A percentile compares a stretch with the other conserved stretches of the same genome.
Evolutionary conservation across 1,284 basidiomycete genomes (phyloP).

Genomic region (Coriolopsis trogii): DNA sequence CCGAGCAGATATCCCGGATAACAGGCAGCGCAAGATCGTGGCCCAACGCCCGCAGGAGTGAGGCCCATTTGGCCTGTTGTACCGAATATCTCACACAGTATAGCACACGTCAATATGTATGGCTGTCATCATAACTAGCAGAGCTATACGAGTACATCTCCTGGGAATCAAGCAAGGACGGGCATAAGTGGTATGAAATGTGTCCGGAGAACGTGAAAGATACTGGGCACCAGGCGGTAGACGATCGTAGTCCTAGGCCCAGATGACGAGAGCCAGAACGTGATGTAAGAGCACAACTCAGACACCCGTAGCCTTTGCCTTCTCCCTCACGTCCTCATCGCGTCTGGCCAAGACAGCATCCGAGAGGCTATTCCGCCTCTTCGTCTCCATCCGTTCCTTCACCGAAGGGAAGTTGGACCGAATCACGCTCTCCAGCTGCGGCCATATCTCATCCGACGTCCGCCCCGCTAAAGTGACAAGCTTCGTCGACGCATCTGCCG

Average conservation of each 20-base stretch:
- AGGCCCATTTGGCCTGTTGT: no score
- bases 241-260: no score
- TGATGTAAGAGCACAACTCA: no score
- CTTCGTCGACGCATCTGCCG: slow-evolving; percentile 35
- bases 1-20: not conserved
- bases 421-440: slow-evolving; percentile 68
- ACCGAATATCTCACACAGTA: no score
- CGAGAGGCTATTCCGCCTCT: slow-evolving; percentile 52
- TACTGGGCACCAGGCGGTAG: no score
- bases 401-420: slow-evolving; percentile 59
- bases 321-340: slow-evolving; percentile 18
- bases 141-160: slow-evolving; percentile 8
- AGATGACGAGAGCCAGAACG: not conserved
- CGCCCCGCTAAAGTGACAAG: slow-evolving; percentile 80
- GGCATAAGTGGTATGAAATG: no score
- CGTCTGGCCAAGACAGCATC: slow-evolving; percentile 41
- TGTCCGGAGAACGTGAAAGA: no score
- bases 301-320: slow-evolving; percentile 13
- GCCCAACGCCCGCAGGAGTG: no score
- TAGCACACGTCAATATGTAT: not conserved
- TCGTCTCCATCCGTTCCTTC: slow-evolving; percentile 50
- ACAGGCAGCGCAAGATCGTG: no score
- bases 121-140: not conserved
- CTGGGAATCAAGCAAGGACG: no score
- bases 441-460: slow-evolving; percentile 95